Base-by-base conservation (phyloP, 768 basidiomycete species). In the Daedaleopsis nitida region DNA sequence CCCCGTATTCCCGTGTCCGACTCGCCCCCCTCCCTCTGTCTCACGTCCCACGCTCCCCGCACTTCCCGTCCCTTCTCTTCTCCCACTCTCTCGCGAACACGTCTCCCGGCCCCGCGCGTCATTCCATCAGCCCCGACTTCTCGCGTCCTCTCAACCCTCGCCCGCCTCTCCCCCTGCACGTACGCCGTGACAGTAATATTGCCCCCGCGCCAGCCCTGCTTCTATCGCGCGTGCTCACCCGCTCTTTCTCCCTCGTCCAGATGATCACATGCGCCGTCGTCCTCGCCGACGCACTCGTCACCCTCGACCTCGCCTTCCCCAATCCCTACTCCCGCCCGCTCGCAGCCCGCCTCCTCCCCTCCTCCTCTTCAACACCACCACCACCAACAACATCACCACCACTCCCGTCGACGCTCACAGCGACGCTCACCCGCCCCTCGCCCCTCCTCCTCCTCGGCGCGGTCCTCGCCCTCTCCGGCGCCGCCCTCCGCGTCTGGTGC, bases 401-500 rank as follows among this genome's bases (percentile, higher is more conserved):
- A 3, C 39, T 47, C n/a, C 24, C 55, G 7, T 13, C 59, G 12
- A 52, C 48, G 42, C 51, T 53, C 24, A n/a, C 47, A 16, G 6
- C 60, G 9, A 57, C 65, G 11, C 45, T 64, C 37, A 17, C 48
- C 4, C 48, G 59, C 13, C 64, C 62, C 24, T 60, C 65, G 5
- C 1, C 21, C 0, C 1, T 76, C 49, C 73, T 79, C 58, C 13
- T 75, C 5, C 6, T 70, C 13, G 76, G 79, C 10, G 59, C 70
- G 12, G 14, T 69, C 34, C 10, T 75, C 16, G 66, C 68, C 4
- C 21, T 70, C 7, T 52, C 65, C 39, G 80, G 78, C 4, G 55
- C 68, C 4, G 42, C 69, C 6, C 63, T 81, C 3, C 78, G 81
- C 17, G 44, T 75, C 9, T 65, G 65, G 58, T 80, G 75, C 60